Conservation (phyloP, 2,329 filamentous ascomycete species). For the Daldinia eschscholtzii region DNA sequence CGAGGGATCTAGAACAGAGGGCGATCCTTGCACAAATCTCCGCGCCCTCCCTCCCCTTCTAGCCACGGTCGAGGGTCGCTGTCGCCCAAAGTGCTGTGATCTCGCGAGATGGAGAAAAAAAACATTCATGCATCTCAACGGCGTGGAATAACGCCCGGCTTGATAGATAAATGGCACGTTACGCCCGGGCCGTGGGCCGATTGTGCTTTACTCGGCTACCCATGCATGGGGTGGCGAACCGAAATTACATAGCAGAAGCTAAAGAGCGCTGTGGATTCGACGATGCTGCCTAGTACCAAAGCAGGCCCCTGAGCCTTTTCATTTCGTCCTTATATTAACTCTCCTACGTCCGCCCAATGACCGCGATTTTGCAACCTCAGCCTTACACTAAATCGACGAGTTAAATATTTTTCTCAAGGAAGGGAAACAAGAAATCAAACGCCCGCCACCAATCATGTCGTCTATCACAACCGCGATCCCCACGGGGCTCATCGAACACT, state of each 20-base stretch:
- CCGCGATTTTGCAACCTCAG: background rate
- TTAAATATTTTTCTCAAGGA: too few species aligned
- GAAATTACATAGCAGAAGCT: conserved; percentile 25
- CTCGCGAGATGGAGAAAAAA: background rate
- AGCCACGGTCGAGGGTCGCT: background rate
- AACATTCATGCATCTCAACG: background rate
- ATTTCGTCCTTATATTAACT: conserved; percentile 12
- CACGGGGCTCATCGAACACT: conserved; percentile 28
- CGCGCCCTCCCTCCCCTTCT: background rate
- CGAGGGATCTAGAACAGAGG: conserved; percentile 11
- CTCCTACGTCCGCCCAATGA: background rate
- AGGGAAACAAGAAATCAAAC: background rate
- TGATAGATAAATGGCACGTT: background rate
- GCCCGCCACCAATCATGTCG: conserved; percentile 22
- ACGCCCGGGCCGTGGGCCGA: conserved; percentile 3
- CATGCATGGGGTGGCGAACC: conserved; percentile 19
- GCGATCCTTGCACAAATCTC: background rate
- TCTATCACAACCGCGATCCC: conserved; percentile 35
- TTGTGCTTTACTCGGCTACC: background rate
- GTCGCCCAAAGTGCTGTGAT: background rate
- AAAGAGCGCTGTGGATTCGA: conserved; percentile 26
- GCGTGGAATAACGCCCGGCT: background rate
- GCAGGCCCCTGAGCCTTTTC: conserved; percentile 1
- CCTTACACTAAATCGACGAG: background rate
- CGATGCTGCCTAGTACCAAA: conserved; percentile 22